Conservation (phyloP, 148 eudicot species). For the Amaranthus palmeri region DNA sequence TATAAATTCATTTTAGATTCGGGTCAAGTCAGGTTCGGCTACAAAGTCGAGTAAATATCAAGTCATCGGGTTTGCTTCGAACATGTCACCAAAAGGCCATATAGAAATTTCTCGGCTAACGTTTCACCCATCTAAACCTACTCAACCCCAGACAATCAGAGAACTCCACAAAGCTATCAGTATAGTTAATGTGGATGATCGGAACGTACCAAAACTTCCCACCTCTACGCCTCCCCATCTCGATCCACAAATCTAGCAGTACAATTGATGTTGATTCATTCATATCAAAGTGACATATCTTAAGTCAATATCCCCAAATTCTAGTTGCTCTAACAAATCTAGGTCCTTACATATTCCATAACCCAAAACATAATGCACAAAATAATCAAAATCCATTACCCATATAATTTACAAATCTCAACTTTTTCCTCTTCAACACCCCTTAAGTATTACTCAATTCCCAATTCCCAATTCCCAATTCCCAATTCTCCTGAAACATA, state of each 20-base stretch:
- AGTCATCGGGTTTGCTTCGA: too few species aligned
- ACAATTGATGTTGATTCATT: too few species aligned
- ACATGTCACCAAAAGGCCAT: not conserved
- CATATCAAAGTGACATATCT: not conserved
- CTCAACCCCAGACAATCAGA: not conserved
- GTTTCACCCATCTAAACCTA: not conserved
- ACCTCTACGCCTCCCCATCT: not conserved
- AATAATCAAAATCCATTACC: not conserved
- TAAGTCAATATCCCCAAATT: not conserved
- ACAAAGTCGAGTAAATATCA: too few species aligned
- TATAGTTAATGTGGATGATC: not conserved
- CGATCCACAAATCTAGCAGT: too few species aligned
- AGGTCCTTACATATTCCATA: not conserved
- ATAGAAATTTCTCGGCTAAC: not conserved
- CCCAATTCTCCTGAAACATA: not conserved
- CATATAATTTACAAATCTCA: not conserved
- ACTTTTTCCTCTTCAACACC: not conserved
- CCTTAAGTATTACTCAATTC: not conserved
- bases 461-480: not conserved
- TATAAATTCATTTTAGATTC: too few species aligned
- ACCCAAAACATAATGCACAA: not conserved
- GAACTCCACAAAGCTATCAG: not conserved
- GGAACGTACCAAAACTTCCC: not conserved
- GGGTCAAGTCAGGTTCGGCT: too few species aligned
- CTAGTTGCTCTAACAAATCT: not conserved